These are phyloP conservation scores for Verticillium dahliae DNA, from an alignment of 2,329 filamentous ascomycete genomes.

Conservation along the genomic window DNA sequence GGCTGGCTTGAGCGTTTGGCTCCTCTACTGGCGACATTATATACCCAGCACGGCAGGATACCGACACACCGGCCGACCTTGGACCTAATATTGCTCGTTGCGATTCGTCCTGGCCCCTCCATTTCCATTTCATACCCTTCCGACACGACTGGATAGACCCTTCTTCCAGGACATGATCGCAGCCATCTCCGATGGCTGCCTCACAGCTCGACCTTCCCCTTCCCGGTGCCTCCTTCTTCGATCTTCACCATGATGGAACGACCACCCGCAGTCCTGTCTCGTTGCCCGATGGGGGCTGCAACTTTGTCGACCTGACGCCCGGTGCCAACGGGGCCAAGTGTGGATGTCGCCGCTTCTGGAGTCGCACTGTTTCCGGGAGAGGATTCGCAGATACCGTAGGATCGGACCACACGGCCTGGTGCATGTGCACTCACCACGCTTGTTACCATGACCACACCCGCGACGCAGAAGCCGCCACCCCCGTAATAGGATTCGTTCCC, in stretches of 20 bases:
- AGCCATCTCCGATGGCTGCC: constrained; percentile 42
- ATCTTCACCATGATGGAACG: constrained; percentile 46
- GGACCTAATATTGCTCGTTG: constrained; percentile 12
- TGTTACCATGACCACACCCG: constrained; percentile 50
- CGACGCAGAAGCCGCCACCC: constrained; percentile 18
- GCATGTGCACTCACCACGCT: constrained; percentile 58
- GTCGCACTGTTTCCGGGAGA: constrained; percentile 28
- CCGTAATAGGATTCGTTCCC: constrained; percentile 3
- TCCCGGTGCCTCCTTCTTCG: constrained; percentile 41
- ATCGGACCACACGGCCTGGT: constrained; percentile 41
- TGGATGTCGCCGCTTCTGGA: constrained; percentile 57
- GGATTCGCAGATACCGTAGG: constrained; percentile 22
- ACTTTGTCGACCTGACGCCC: constrained; percentile 48
- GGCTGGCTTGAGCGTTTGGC: constrained; percentile 21
- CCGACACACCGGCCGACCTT: neutral
- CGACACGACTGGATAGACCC: constrained; percentile 7
- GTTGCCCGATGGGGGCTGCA: constrained; percentile 49
- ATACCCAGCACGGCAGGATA: neutral
- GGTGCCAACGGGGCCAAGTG: constrained; percentile 47
- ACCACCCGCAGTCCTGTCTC: constrained; percentile 19
- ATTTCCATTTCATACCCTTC: constrained; percentile 6
- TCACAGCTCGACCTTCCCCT: constrained; percentile 39
- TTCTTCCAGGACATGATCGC: constrained; percentile 22
- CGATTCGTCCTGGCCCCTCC: constrained; percentile 3
- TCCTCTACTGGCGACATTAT: constrained; percentile 3